Conservation (phyloP, 108 stramenopile genomes). For the Cyclotella sp. region DNA sequence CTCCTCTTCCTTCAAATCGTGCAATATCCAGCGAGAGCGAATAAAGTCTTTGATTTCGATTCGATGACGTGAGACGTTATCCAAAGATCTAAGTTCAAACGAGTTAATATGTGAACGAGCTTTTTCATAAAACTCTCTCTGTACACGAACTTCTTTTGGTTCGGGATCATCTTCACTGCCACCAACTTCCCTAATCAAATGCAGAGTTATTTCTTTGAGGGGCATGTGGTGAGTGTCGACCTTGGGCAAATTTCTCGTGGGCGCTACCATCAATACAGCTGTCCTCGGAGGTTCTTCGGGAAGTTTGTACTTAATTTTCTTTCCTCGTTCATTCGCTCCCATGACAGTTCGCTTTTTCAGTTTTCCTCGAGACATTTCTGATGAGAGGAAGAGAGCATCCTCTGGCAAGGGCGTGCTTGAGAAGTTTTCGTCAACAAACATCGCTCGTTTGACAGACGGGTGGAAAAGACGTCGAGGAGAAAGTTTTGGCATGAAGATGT, state of each 20-base stretch:
- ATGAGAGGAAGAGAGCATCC: slow-evolving; percentile 72
- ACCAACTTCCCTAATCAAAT: slow-evolving; percentile 72
- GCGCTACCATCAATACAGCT: slow-evolving; percentile 62
- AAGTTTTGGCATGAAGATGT: slow-evolving; percentile 67
- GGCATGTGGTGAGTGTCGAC: slow-evolving; percentile 48
- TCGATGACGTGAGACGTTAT: slow-evolving; percentile 60
- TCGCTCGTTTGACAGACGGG: slow-evolving; percentile 57
- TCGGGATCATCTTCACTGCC: slow-evolving; percentile 43
- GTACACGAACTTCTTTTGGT: slow-evolving; percentile 41
- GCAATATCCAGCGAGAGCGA: slow-evolving; percentile 76
- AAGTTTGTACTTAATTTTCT: slow-evolving; percentile 62
- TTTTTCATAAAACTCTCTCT: slow-evolving; percentile 78
- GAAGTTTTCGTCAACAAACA: slow-evolving; percentile 77
- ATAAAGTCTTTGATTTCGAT: slow-evolving; percentile 71
- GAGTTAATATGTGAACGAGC: slow-evolving; percentile 64
- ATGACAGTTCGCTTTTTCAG: slow-evolving; percentile 35
- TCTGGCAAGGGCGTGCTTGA: slow-evolving; percentile 61
- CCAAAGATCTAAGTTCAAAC: slow-evolving; percentile 55
- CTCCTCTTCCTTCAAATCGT: slow-evolving; percentile 73
- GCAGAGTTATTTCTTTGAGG: slow-evolving; percentile 57
- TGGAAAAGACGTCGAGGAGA: slow-evolving; percentile 73
- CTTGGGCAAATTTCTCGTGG: slow-evolving; percentile 40
- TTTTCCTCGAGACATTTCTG: slow-evolving; percentile 54
- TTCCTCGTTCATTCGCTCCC: slow-evolving; percentile 52
- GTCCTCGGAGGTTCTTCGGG: slow-evolving; percentile 68